Evolutionary conservation across 129 eudicot genomes (phyloP).

Genomic region (Sambucus nigra): DNA sequence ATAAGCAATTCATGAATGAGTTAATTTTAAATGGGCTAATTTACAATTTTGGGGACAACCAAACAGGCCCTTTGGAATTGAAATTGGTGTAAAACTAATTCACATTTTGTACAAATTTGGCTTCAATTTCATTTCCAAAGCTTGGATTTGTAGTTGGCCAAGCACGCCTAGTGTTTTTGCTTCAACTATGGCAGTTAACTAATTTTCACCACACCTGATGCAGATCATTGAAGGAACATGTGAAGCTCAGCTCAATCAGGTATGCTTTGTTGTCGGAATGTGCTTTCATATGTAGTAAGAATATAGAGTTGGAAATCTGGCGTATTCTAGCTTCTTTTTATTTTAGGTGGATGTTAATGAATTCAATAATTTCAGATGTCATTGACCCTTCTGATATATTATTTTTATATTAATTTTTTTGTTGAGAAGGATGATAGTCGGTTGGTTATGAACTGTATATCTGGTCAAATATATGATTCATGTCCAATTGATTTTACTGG

Average conservation of each 20-base stretch:
- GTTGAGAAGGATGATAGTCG: slow-evolving; percentile 69
- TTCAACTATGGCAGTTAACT: neutral
- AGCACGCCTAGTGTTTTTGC: no score
- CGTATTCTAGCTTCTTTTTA: neutral
- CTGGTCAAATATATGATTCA: slow-evolving; percentile 88
- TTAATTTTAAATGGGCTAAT: no score
- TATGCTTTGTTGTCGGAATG: slow-evolving; percentile 17
- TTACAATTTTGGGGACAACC: no score
- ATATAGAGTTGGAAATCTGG: neutral
- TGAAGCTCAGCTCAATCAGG: slow-evolving; percentile 70
- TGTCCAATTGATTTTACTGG: slow-evolving; percentile 70
- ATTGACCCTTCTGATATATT: neutral
- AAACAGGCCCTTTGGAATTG: no score
- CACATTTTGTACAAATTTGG: no score
- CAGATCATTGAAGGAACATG: slow-evolving; percentile 82
- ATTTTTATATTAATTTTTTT: slow-evolving; percentile 8
- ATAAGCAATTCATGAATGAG: no score
- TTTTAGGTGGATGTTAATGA: neutral
- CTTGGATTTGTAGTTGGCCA: no score
- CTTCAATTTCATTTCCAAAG: no score
- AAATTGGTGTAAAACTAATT: no score
- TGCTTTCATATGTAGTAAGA: neutral
- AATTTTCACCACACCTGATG: slow-evolving; percentile 6
- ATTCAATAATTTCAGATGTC: neutral
- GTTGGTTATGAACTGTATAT: slow-evolving; percentile 65